Percentiles rank a stretch among this genome's conserved stretches.
phyloP scores from a whole-genome alignment of 768 basidiomycete genomes.

The Clavaria fumosa region DNA sequence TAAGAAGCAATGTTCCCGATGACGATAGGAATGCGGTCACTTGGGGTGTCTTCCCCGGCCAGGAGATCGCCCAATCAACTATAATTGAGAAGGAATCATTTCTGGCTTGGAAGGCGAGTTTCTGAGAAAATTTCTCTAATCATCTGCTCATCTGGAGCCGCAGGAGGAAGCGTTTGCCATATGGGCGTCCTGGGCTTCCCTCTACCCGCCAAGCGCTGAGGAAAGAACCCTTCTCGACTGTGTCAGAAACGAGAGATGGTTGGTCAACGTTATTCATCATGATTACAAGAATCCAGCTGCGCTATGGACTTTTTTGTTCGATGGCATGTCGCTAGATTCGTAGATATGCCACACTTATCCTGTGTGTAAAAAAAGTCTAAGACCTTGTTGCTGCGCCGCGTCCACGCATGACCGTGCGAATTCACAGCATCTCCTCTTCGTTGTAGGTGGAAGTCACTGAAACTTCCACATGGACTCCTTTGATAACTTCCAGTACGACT shows the following conservation, averaged over 20 bases:
- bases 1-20: slow-evolving; percentile 61
- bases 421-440: too few species aligned
- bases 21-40: slow-evolving; percentile 88
- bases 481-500: slow-evolving; percentile 77
- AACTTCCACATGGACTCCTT: slow-evolving; percentile 80
- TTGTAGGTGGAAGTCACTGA: too few species aligned
- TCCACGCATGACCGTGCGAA: too few species aligned
- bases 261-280: slow-evolving; percentile 87
- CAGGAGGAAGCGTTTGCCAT: slow-evolving; percentile 95
- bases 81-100: slow-evolving; percentile 95
- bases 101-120: slow-evolving; percentile 81
- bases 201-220: slow-evolving; percentile 61
- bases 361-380: too few species aligned
- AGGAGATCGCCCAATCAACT: slow-evolving; percentile 91
- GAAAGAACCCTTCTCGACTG: slow-evolving; percentile 60
- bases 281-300: slow-evolving; percentile 70
- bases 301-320: slow-evolving; percentile 75
- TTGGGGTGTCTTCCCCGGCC: slow-evolving; percentile 96
- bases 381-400: too few species aligned
- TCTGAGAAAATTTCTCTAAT: not conserved
- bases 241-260: slow-evolving; percentile 65
- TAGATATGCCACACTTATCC: too few species aligned
- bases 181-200: slow-evolving; percentile 88
- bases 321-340: too few species aligned
- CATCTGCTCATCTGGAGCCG: slow-evolving; percentile 4